Evolutionary conservation across 768 basidiomycete species (phyloP).

Genomic region (Austroboletus eburneus): DNA sequence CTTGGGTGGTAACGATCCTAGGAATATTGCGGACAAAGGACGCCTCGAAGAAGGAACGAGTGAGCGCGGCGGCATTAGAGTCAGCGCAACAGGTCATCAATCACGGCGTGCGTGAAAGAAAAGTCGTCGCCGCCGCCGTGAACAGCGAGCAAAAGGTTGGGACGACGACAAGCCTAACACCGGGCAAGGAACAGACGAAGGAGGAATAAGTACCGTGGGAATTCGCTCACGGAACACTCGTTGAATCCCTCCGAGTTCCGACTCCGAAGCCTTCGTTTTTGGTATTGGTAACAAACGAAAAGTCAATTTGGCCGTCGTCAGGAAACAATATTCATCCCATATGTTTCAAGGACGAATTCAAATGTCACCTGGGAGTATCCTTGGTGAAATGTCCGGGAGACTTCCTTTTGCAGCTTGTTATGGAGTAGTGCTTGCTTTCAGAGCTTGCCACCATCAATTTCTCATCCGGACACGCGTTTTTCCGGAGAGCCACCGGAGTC

Average conservation of each 20-base stretch:
- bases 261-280: slow-evolving; percentile 7
- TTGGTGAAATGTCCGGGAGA: too few relatives aligned
- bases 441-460: too few relatives aligned
- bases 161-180: slow-evolving; percentile 22
- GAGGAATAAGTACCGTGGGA: slow-evolving; percentile 28
- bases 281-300: background rate
- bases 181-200: slow-evolving; percentile 1
- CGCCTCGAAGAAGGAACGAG: slow-evolving; percentile 39
- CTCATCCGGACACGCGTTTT: too few relatives aligned
- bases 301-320: background rate
- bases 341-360: background rate
- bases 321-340: background rate
- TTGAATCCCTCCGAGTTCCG: slow-evolving; percentile 16
- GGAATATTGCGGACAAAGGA: slow-evolving; percentile 60
- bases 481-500: too few relatives aligned
- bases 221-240: slow-evolving; percentile 3
- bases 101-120: slow-evolving; percentile 13
- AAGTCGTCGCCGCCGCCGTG: slow-evolving; percentile 20
- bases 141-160: slow-evolving; percentile 22
- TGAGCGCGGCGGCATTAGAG: slow-evolving; percentile 50
- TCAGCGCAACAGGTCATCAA: slow-evolving; percentile 26
- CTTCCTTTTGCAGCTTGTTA: too few relatives aligned
- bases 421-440: too few relatives aligned
- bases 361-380: too few relatives aligned
- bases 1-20: slow-evolving; percentile 42